Conservation (phyloP, 1,139 yeast species). For the Candida sanyaensis region DNA sequence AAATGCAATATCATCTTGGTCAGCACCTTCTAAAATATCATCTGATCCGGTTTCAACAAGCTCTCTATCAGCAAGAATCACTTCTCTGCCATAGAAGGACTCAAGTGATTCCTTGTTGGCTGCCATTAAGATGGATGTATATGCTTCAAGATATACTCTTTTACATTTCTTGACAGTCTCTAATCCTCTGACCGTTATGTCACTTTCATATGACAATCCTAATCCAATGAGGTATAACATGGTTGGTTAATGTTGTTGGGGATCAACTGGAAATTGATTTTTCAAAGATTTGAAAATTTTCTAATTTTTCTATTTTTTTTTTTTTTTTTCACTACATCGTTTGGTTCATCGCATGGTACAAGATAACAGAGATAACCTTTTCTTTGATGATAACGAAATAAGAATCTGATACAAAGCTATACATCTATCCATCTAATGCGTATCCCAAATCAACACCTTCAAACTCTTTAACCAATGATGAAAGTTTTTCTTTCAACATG, state of each 20-base stretch:
- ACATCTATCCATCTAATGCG: constrained; percentile 42
- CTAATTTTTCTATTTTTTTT: no score
- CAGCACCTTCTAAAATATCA: constrained; percentile 73
- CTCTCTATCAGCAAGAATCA: constrained; percentile 90
- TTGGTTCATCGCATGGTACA: no score
- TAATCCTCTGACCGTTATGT: constrained; percentile 92
- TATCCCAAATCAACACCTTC: constrained; percentile 43
- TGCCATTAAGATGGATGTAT: constrained; percentile 93
- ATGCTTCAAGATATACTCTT: constrained; percentile 91
- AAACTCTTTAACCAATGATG: constrained; percentile 38
- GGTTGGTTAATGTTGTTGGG: neutral
- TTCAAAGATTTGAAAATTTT: no score
- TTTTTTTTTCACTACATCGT: no score
- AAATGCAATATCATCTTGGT: constrained; percentile 82
- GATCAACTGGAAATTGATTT: no score
- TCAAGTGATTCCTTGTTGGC: constrained; percentile 72
- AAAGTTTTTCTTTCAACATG: constrained; percentile 37
- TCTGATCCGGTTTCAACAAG: constrained; percentile 90
- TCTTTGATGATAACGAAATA: no score
- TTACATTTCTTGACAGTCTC: constrained; percentile 81
- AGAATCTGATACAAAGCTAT: no score
- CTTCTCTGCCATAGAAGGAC: constrained; percentile 80
- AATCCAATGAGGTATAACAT: constrained; percentile 89
- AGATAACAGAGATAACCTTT: no score
- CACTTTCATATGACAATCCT: constrained; percentile 86